Conservation (phyloP, 371 early-diverging fungal species). For the Rhizopus microsporus region DNA sequence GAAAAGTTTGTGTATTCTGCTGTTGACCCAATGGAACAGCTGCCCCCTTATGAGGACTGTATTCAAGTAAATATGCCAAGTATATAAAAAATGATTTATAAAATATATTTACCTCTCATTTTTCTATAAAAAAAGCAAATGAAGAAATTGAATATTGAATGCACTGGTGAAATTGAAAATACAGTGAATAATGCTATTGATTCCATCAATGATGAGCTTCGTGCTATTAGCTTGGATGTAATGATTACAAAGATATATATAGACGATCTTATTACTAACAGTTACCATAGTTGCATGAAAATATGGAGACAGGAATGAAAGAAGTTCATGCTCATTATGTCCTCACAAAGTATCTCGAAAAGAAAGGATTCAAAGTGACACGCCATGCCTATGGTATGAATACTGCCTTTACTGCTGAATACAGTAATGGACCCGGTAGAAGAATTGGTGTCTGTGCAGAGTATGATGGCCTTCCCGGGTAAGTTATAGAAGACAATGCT, state of each 20-base stretch:
- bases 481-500: constrained; percentile 17
- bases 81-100: background rate
- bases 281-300: constrained; percentile 52
- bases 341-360: constrained; percentile 58
- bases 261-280: background rate
- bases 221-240: constrained; percentile 59
- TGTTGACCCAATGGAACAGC: constrained; percentile 16
- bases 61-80: constrained; percentile 16
- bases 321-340: constrained; percentile 59
- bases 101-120: background rate
- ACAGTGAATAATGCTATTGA: constrained; percentile 47
- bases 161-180: constrained; percentile 24
- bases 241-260: background rate
- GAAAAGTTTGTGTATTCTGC: constrained; percentile 20
- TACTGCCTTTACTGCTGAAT: constrained; percentile 68
- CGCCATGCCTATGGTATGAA: constrained; percentile 56
- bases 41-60: constrained; percentile 27
- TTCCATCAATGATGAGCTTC: constrained; percentile 44
- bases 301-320: constrained; percentile 62
- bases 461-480: constrained; percentile 68
- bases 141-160: constrained; percentile 24
- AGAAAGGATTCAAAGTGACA: constrained; percentile 57
- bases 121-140: constrained; percentile 10
- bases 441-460: constrained; percentile 61
- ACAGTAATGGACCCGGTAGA: constrained; percentile 40